Evolutionary conservation across 129 eudicot genomes (phyloP), one percentile per base, ranked within the genome.

Genomic region (Flaveria brownii): DNA sequence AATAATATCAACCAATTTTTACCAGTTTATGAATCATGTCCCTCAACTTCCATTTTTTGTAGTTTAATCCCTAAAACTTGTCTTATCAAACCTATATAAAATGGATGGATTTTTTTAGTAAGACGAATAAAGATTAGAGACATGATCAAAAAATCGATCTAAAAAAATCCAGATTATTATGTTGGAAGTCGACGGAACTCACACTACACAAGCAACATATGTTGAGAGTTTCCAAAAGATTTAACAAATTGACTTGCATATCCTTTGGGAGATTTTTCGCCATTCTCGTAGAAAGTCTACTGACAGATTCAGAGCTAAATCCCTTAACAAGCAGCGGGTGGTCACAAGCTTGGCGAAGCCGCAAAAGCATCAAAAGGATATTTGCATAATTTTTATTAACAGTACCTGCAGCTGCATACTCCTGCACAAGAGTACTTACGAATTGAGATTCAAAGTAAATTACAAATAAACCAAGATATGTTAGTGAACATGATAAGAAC

Each of bases 261-360:
- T 87, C 84, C 77, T 62, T 81, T 0, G 98, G 97, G 43, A 93
- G 90, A 15, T 20, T 79, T 70, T 85, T 88, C 26, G 90, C 96
- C 87, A 87, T 82, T 76, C 83, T 77, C 45, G 81, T 46, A 42
- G 95, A 88, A 51, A 68, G 80, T 70, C 77, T 84, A 62, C 88
- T 86, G 70, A 86, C 86, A 59, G 96, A 84, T 26, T 91, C 90
- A 18, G 93, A 85, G 79, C 76, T 83, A 49, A 84, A 79, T 51
- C 97, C 97, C 78, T 86, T 88, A 73, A 87, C 97, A 57, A 94
- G 98, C 69, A 87, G 72, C 5, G 98, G 97, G 82, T 91, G 98
- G 75, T 94, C 98, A 82, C 98, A 94, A 57, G 96, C 97, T 80
- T 91, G 98, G 51, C 97, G 98, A 87, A 94, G 97, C 30, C 98